Evolutionary conservation across 768 basidiomycete species (phyloP).

Genomic region (Pleurotus salmoneostramineus): DNA sequence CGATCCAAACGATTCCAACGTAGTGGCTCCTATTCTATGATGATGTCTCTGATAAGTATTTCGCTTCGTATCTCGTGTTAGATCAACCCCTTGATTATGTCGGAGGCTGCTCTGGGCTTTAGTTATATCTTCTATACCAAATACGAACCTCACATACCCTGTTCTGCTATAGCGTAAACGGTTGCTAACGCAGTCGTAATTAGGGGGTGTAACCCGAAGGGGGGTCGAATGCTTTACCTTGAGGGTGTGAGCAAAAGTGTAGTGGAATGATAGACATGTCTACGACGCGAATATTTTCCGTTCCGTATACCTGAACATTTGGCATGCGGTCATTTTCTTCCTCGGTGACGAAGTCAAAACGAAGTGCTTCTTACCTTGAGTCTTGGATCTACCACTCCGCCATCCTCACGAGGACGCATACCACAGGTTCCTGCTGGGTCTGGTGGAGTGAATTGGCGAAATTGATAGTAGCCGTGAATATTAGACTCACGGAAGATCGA

Average conservation of each 20-base stretch:
- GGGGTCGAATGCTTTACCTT: slow-evolving; percentile 24
- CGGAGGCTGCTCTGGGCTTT: not conserved
- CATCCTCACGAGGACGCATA: slow-evolving; percentile 37
- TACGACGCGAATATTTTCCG: slow-evolving; percentile 50
- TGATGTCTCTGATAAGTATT: too few species aligned
- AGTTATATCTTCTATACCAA: not conserved
- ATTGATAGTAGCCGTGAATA: not conserved
- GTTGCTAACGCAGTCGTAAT: slow-evolving; percentile 21
- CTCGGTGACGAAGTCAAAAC: not conserved
- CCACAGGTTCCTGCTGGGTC: slow-evolving; percentile 40
- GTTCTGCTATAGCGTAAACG: slow-evolving; percentile 44
- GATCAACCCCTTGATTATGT: slow-evolving; percentile 1
- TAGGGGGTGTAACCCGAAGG: not conserved
- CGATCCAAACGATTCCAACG: too few species aligned
- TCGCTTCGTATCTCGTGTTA: not conserved
- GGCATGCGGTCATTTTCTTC: not conserved
- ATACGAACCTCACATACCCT: slow-evolving; percentile 25
- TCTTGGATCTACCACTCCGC: slow-evolving; percentile 22
- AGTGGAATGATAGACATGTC: slow-evolving; percentile 53
- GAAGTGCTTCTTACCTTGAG: slow-evolving; percentile 10
- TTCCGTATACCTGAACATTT: slow-evolving; percentile 45
- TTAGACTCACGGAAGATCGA: not conserved
- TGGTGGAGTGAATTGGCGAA: not conserved
- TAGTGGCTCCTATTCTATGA: too few species aligned
- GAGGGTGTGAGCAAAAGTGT: slow-evolving; percentile 44